Base-by-base conservation (phyloP, 2,329 filamentous ascomycete genomes). In the Colletotrichum higginsianum region DNA sequence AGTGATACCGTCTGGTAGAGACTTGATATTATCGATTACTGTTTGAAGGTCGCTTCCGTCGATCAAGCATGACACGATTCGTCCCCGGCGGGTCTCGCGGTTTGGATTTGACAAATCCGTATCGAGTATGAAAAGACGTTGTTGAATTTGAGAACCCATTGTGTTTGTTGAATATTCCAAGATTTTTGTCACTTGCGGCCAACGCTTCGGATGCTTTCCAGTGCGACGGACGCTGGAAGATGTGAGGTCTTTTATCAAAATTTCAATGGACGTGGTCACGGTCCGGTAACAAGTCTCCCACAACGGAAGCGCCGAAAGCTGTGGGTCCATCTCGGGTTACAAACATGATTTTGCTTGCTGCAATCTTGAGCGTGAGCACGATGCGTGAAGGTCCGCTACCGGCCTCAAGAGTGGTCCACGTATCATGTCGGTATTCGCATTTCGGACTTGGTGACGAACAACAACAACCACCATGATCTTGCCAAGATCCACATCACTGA, bases 51-150 rank as follows among this genome's bases (percentile, higher is more conserved):
- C 66, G 26, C 50, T 47, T 23, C 66, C 66, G 38, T 67, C 42
- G 6, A 58, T 35, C 12, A 47, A 15, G 42, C 66, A 67, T 56
- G 66, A 67, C 56, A 67, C 15, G 16, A 67, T 63, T 15, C 66
- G 57, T 5, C 66, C 66, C 3, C 12, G 47, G 6, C 66, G 58
- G 26, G 18, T 57, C 6, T 63, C 4, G 8, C 52, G 38, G n/a
- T n/a, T 15, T 9, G 58, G 66, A 16, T 57, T 58, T 11, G 58
- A 67, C 21, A 63, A 35, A 30, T 67, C 58, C 12, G 66, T 67
- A 40, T 67, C 66, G 5, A 67, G 66, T 26, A 67, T 67, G 58
- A 63, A 63, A 18, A 67, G 66, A 16, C 66, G 49, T 16, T 63
- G 57, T 50, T 67, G 50, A 11, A 44, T 46, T 21, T 63, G 57